Conservation (phyloP, 345 rosid genomes). For the Alliaria petiolata region DNA sequence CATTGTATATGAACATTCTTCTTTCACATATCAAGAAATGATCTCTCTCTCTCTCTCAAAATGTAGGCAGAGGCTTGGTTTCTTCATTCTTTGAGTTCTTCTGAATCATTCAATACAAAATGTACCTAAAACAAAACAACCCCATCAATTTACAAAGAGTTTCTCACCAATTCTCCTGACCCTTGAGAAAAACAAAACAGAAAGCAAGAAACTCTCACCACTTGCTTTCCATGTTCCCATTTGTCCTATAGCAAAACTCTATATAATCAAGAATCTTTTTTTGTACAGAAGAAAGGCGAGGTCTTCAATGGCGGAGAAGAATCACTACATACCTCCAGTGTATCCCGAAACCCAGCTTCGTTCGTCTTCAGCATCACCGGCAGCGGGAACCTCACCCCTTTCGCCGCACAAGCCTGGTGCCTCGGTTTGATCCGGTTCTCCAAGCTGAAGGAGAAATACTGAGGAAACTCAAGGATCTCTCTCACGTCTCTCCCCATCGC, state of each 20-base stretch:
- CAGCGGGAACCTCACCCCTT: constrained; percentile 65
- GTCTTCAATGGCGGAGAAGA: constrained; percentile 57
- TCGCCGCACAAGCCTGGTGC: constrained; percentile 65
- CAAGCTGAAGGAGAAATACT: constrained; percentile 81
- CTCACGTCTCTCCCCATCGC: constrained; percentile 89
- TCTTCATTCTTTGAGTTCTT: constrained; percentile 16
- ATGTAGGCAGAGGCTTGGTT: constrained; percentile 8
- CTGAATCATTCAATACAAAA: constrained; percentile 19
- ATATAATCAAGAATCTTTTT: constrained; percentile 32
- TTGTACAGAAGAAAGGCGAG: constrained; percentile 57
- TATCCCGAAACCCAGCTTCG: constrained; percentile 46
- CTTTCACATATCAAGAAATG: neutral
- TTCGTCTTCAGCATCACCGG: constrained; percentile 57
- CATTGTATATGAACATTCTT: too few species aligned
- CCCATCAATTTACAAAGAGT: neutral
- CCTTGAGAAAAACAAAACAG: neutral
- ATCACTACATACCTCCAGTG: constrained; percentile 66
- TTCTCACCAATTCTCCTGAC: neutral
- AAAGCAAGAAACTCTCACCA: constrained; percentile 11
- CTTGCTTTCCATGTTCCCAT: constrained; percentile 1
- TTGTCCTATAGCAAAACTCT: constrained; percentile 21
- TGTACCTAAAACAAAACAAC: constrained; percentile 27
- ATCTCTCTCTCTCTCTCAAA: neutral
- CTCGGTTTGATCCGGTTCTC: constrained; percentile 84
- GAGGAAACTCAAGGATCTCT: constrained; percentile 75